Conservation (phyloP, 345 rosid genomes). For the Linum lewisii region DNA sequence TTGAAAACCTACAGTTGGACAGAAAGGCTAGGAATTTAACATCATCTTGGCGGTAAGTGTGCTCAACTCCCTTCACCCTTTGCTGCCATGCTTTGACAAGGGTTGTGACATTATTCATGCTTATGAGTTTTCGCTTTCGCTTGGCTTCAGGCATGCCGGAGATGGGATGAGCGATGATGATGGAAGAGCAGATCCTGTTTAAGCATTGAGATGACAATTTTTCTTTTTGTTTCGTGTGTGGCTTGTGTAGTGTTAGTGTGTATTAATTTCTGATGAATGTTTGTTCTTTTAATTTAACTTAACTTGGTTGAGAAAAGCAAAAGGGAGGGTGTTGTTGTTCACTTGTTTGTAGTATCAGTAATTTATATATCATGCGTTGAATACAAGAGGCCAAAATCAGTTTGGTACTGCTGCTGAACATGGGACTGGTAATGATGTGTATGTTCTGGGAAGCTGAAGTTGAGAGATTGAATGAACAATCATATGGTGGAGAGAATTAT, state of each 20-base stretch:
- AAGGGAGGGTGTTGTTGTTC: conserved; percentile 9
- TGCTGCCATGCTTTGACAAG: neutral
- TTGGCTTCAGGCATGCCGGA: conserved; percentile 63
- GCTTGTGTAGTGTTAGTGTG: conserved; percentile 28
- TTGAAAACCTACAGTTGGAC: conserved; percentile 92
- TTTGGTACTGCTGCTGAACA: conserved; percentile 68
- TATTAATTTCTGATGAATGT: conserved; percentile 12
- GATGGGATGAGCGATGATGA: conserved; percentile 61
- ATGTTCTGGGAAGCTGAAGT: conserved; percentile 83
- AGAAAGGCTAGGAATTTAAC: conserved; percentile 80
- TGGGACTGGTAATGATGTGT: conserved; percentile 77
- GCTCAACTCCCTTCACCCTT: neutral
- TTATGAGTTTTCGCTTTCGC: neutral
- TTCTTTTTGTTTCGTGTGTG: conserved; percentile 11
- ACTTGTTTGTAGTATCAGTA: conserved; percentile 27
- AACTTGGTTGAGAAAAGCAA: neutral
- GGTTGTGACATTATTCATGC: neutral
- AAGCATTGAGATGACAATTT: conserved; percentile 15
- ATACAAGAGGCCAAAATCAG: conserved; percentile 76
- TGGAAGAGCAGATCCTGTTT: conserved; percentile 39
- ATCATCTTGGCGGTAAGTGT: conserved; percentile 78
- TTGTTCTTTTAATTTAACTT: conserved; percentile 4
- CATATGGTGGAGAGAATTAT: conserved; percentile 92
- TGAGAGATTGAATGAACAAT: conserved; percentile 87
- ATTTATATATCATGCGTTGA: conserved; percentile 76